A percentile compares a stretch with the other conserved stretches of the same genome.
These are phyloP conservation scores for Dendrobium catenatum DNA, from an alignment of 106 monocot species.

Conservation along the genomic window DNA sequence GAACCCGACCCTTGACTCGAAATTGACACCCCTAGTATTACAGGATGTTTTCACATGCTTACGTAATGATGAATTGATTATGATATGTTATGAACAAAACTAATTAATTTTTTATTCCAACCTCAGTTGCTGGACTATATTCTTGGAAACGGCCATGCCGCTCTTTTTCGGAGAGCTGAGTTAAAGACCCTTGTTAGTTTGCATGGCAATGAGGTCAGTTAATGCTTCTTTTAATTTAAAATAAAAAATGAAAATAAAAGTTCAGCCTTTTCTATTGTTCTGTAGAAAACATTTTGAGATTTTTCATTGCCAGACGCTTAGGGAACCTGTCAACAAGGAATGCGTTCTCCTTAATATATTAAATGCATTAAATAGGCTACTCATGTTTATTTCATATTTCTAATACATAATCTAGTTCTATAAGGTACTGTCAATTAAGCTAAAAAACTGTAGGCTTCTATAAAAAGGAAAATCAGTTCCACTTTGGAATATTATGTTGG, in stretches of 20 bases:
- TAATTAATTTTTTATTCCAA: neutral
- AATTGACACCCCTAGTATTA: neutral
- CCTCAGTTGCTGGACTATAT: constrained; percentile 77
- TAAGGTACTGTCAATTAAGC: neutral
- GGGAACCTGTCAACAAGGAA: neutral
- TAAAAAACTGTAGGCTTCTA: neutral
- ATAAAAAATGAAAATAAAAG: neutral
- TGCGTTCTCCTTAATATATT: neutral
- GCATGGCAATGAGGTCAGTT: constrained; percentile 90
- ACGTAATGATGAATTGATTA: neutral
- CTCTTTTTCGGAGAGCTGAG: constrained; percentile 97
- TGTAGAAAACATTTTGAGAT: neutral
- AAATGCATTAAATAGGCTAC: neutral
- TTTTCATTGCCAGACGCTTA: neutral
- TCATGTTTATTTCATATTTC: neutral
- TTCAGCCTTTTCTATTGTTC: neutral
- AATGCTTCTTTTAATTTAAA: neutral
- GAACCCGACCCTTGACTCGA: too few species aligned
- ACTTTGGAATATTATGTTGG: neutral
- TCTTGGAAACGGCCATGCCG: constrained; percentile 66
- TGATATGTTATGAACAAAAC: neutral
- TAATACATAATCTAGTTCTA: neutral
- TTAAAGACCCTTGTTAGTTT: constrained; percentile 85
- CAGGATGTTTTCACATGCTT: neutral
- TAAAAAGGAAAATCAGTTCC: neutral